Percentiles rank a stretch among this genome's conserved stretches.
phyloP scores from a whole-genome alignment of 179 eudicot genomes.

The Vitellaria paradoxa region DNA sequence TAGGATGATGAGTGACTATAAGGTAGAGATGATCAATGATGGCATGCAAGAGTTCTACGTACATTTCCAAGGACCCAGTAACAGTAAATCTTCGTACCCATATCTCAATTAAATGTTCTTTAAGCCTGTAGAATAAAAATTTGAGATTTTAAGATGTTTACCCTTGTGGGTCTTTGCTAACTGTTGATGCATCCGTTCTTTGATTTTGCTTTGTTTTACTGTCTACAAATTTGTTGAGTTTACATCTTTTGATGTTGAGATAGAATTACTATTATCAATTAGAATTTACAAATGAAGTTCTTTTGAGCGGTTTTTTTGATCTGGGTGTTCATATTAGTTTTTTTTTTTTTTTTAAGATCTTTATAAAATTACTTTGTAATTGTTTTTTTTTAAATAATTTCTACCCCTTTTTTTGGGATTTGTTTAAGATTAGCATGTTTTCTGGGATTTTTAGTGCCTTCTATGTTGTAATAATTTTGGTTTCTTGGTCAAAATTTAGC shows the following conservation, averaged over 20 bases:
- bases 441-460: not conserved
- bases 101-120: slow-evolving; percentile 11
- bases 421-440: not conserved
- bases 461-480: not conserved
- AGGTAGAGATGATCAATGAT: slow-evolving; percentile 57
- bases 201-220: slow-evolving; percentile 10
- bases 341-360: not conserved
- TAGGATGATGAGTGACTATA: slow-evolving; percentile 64
- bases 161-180: slow-evolving; percentile 4
- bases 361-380: not conserved
- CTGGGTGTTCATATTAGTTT: slow-evolving; percentile 5
- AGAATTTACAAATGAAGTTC: not conserved
- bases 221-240: slow-evolving; percentile 7
- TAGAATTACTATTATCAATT: not conserved
- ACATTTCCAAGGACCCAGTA: slow-evolving; percentile 48
- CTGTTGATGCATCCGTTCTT: not conserved
- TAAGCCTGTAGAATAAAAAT: not conserved
- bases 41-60: slow-evolving; percentile 50
- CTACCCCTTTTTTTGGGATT: not conserved
- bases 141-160: not conserved
- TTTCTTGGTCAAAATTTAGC: not conserved
- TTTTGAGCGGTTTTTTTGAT: not conserved
- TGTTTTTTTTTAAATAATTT: too few relatives aligned
- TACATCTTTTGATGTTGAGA: not conserved
- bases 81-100: slow-evolving; percentile 33